Evolutionary conservation across 1,284 basidiomycete species (phyloP), one percentile per base, ranked within the genome.

Genomic region (Phenoliferia sp.): DNA sequence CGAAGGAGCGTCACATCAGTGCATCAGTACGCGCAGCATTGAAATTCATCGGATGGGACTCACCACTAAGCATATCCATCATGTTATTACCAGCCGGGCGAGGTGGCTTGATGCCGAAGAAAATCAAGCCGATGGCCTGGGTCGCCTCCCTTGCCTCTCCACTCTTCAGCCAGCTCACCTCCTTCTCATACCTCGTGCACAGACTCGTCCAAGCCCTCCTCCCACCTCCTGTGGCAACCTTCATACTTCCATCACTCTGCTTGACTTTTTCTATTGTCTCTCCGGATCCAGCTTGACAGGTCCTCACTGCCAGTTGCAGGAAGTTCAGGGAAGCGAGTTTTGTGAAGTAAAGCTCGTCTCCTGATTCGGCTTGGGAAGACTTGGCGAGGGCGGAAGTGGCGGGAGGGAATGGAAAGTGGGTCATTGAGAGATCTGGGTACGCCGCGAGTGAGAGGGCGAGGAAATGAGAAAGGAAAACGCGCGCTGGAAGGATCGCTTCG

Each of bases 401-500:
- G 3, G 67, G 59, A 3, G 77, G 61, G 83, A 76, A n/a, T 79
- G 78, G 61, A 74, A 68, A 77, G 75, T 82, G 77, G 78, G 82
- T 67, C 77, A 83, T 72, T 75, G 79, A 69, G 77, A 84, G 74
- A 71, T 78, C 80, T 75, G 81, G 75, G 68, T 80, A 78, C 34
- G 81, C 77, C 66, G 79, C 71, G 69, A 86, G 80, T 54, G 88
- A 78, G 75, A 85, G 84, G 56, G 87, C 83, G 65, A 88, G 82
- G 78, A 90, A 92, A 64, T 87, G 85, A 22, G 84, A 83, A 77
- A 94, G 87, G 82, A 95, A 94, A 17, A 88, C 86, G 28, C 87
- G 86, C 4, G 93, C 90, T 9, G 90, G 90, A 29, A 92, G 85
- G 75, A 96, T 87, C 74, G 92, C 92, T 16, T 90, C 90, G 64